Conservation (phyloP, 768 basidiomycete species). For the Suillus weaverae region DNA sequence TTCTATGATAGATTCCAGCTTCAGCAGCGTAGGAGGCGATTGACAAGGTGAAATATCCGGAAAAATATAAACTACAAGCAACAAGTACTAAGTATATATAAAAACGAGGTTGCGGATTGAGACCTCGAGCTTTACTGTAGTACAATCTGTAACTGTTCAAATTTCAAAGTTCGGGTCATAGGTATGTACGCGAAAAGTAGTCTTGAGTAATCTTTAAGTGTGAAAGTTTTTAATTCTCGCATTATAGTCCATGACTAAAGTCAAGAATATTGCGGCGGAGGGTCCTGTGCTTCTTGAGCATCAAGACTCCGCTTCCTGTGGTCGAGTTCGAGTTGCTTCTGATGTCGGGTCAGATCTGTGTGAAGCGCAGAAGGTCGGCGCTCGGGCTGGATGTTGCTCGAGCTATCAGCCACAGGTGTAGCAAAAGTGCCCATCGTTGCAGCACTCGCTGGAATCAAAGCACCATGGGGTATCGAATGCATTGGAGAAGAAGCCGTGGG, state of each 20-base stretch:
- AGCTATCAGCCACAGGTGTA: slow-evolving; percentile 77
- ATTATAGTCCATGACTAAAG: background rate
- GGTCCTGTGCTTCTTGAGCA: slow-evolving; percentile 10
- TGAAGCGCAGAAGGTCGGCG: slow-evolving; percentile 11
- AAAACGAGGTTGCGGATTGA: background rate
- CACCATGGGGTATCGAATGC: background rate
- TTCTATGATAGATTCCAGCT: background rate
- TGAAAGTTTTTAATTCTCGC: too few species aligned
- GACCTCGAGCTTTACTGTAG: background rate
- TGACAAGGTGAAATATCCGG: background rate
- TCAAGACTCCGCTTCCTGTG: slow-evolving; percentile 11
- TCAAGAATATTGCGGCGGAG: slow-evolving; percentile 13
- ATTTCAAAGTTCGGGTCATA: background rate
- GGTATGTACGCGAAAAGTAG: background rate
- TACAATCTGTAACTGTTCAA: background rate
- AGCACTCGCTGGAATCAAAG: background rate
- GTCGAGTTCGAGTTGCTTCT: slow-evolving; percentile 12
- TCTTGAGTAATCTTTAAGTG: background rate
- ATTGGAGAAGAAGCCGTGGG: background rate
- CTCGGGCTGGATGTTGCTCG: slow-evolving; percentile 18
- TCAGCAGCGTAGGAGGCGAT: background rate
- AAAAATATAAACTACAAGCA: background rate
- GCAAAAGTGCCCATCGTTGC: slow-evolving; percentile 54
- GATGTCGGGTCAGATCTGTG: slow-evolving; percentile 10
- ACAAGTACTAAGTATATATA: background rate